A percentile compares a stretch with the other conserved stretches of the same genome.
Conservation (phyloP, 441 rosid genomes). For the Iberis amara region DNA sequence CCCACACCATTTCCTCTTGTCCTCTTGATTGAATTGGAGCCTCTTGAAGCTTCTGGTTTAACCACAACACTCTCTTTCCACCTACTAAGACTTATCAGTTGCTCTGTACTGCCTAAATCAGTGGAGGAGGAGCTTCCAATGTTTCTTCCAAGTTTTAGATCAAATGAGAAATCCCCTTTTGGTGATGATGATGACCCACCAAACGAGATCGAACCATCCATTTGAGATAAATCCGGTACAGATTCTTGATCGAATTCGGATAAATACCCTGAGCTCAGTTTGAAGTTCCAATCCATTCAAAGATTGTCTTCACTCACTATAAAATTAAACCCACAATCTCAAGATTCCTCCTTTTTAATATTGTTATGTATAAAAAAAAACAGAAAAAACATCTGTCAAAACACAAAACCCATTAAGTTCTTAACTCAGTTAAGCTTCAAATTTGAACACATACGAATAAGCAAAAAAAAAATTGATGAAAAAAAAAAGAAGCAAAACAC, state of each 20-base stretch:
- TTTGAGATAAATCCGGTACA: conserved; percentile 33
- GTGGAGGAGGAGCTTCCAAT: conserved; percentile 35
- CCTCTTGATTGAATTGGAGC: conserved; percentile 51
- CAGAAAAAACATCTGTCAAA: not conserved
- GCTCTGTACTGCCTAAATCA: conserved; percentile 29
- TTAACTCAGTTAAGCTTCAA: conserved; percentile 7
- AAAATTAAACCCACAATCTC: not conserved
- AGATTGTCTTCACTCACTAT: conserved; percentile 18
- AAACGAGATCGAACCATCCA: conserved; percentile 39
- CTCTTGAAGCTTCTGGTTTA: conserved; percentile 37
- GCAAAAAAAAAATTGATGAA: not conserved
- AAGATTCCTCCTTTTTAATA: conserved; percentile 18
- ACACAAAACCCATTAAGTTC: not conserved
- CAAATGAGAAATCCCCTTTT: conserved; percentile 53
- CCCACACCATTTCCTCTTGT: conserved; percentile 44
- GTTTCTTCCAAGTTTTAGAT: conserved; percentile 67
- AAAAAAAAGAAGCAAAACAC: not conserved
- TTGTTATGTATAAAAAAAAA: not conserved
- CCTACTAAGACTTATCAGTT: conserved; percentile 30
- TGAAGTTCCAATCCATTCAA: conserved; percentile 37
- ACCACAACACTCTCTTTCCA: conserved; percentile 39
- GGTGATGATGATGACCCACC: conserved; percentile 28
- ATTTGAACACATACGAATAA: not conserved
- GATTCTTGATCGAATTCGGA: conserved; percentile 30
- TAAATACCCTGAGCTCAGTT: conserved; percentile 24